Percentiles rank a stretch among this genome's conserved stretches.
Evolutionary conservation across 176 grass and related monocot species (phyloP).

Genomic region (Oryza rufipogon): DNA sequence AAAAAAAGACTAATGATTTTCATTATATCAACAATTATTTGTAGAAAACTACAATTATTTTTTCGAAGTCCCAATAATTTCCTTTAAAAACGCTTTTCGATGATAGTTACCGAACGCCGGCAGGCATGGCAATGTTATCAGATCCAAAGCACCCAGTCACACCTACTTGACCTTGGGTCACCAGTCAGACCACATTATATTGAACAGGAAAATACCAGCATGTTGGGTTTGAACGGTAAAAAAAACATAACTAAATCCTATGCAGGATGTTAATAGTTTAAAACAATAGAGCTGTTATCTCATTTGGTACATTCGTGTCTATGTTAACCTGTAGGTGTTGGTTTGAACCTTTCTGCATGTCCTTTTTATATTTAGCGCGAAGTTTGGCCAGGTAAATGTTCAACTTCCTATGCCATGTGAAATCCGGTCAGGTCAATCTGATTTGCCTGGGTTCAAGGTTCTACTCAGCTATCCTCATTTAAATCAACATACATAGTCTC

Average conservation of each 20-base stretch:
- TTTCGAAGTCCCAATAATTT: not conserved
- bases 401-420: no score
- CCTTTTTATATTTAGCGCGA: no score
- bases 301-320: not conserved
- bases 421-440: no score
- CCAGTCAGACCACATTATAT: not conserved
- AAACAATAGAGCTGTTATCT: no score
- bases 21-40: not conserved
- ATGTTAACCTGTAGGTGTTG: not conserved
- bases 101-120: not conserved
- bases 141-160: not conserved
- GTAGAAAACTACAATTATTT: not conserved
- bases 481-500: no score
- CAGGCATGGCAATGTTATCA: not conserved
- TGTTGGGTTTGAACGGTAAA: not conserved
- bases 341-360: not conserved
- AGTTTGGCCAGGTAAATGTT: no score
- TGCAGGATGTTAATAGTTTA: no score
- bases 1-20: not conserved
- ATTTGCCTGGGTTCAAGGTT: no score
- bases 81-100: not conserved
- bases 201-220: not conserved
- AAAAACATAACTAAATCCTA: no score
- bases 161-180: not conserved
- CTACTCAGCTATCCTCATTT: no score